phyloP scores from a whole-genome alignment of 2,329 filamentous ascomycete genomes.

The Apiospora koreana region DNA sequence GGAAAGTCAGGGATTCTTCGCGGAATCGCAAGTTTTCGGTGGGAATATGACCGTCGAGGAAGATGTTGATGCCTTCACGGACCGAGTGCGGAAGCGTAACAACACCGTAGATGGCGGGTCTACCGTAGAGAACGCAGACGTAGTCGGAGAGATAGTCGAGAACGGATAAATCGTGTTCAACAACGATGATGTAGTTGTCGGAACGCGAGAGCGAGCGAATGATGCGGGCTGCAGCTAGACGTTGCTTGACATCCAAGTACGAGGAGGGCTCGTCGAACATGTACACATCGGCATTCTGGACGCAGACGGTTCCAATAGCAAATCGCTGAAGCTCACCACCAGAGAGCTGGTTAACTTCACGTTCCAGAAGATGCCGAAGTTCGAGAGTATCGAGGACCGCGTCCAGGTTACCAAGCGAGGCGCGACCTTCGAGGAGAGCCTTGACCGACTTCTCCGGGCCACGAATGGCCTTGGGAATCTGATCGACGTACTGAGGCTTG shows the following conservation, averaged over 20 bases:
- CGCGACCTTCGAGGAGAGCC: constrained; percentile 73
- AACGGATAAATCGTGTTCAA: constrained; percentile 98
- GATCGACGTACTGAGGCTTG: constrained; percentile 99
- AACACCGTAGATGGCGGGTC: constrained; percentile 94
- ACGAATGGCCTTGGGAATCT: constrained; percentile 91
- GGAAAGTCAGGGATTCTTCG: constrained; percentile 94
- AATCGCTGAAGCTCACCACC: constrained; percentile 99
- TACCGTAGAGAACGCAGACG: constrained; percentile 95
- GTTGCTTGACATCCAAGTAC: constrained; percentile 98
- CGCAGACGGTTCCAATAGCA: constrained; percentile 92
- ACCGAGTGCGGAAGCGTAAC: constrained; percentile 95
- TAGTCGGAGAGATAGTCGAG: constrained; percentile 98
- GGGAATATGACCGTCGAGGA: constrained; percentile 96
- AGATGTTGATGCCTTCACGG: constrained; percentile 98
- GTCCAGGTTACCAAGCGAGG: constrained; percentile 76
- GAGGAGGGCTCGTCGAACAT: constrained; percentile 99
- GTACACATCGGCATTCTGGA: constrained; percentile 96
- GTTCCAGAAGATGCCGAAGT: constrained; percentile 84
- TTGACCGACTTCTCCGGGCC: constrained; percentile 78
- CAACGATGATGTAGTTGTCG: constrained; percentile 95
- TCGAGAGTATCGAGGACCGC: constrained; percentile 84
- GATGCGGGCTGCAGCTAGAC: constrained; percentile 86
- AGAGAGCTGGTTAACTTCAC: constrained; percentile 86
- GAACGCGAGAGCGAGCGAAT: constrained; percentile 88
- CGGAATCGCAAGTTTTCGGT: constrained; percentile 99